Percentiles rank a stretch among this genome's conserved stretches.
Evolutionary conservation across 306 rosid genomes (phyloP).

Genomic region (Cucurbita pepo): DNA sequence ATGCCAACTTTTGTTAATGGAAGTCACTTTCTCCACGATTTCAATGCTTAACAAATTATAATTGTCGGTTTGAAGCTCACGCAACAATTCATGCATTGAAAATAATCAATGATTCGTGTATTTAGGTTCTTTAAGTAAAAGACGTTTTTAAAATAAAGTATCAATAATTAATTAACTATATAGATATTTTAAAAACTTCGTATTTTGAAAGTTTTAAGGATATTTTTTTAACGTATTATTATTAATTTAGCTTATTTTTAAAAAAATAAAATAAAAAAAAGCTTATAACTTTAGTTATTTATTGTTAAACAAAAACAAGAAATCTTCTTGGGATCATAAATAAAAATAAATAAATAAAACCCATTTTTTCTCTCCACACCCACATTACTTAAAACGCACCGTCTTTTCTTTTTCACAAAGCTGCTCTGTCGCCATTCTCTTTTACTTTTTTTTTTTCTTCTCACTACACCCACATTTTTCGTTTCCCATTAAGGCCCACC

Average conservation of each 20-base stretch:
- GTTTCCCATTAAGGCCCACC: background rate
- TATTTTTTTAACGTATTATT: too few relatives aligned
- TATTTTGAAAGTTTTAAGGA: too few relatives aligned
- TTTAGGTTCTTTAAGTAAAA: too few relatives aligned
- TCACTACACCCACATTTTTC: background rate
- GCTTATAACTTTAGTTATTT: background rate
- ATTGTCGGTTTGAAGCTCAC: background rate
- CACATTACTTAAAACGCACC: background rate
- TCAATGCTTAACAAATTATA: background rate
- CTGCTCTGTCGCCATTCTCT: background rate
- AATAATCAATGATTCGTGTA: too few relatives aligned
- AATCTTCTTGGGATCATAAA: slow-evolving; percentile 1
- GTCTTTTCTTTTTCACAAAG: background rate
- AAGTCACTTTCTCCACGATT: background rate
- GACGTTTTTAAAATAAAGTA: too few relatives aligned
- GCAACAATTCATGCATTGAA: background rate
- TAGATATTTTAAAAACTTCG: too few relatives aligned
- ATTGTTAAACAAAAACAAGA: background rate
- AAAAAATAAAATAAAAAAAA: background rate
- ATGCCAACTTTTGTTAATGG: background rate
- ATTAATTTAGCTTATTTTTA: background rate
- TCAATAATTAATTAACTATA: too few relatives aligned
- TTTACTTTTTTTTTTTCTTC: background rate
- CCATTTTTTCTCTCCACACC: background rate
- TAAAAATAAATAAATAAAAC: background rate